Evolutionary conservation across 2,329 filamentous ascomycete species (phyloP), one percentile per base, ranked within the genome.

Genomic region (Hymenoscyphus albidus): DNA sequence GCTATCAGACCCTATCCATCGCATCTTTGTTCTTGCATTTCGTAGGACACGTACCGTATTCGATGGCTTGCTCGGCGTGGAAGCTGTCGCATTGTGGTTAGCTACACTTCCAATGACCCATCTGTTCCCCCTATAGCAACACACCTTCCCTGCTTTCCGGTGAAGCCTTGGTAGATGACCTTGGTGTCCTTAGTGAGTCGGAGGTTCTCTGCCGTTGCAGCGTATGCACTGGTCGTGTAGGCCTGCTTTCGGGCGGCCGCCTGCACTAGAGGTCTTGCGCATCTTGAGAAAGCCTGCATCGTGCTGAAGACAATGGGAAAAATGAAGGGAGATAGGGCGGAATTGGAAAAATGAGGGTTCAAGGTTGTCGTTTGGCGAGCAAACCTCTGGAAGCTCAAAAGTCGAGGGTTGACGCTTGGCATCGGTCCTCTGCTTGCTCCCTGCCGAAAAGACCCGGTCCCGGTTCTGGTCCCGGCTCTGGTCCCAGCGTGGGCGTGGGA

Each of bases 151-250:
- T 96, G 93, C 85, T 92, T 95, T 78, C 94, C 94, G 64, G 94
- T 98, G 80, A 98, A 98, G 72, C 95, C 95, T 83, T 99, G 95
- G 84, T 87, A 98, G 75, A 98, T 83, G 72, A 99, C 92, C 83
- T 95, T 96, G 74, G 95, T 99, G 72, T 97, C 89, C 78, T 83
- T 77, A 80, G 93, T 97, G 83, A 98, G 93, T 81, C 92, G 90
- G 76, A 98, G 87, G 84, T 98, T 98, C 76, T 89, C 82, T 77
- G 89, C 83, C 65, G 91, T 94, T 74, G 85, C 79, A 72, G 88
- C 80, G 78, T 94, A 85, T 68, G 84, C 83, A 70, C 84, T 80
- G 61, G 89, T 89, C 77, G 89, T 88, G 83, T 96, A 96, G 73
- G 83, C 80, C 78, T 92, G 89, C 77, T 86, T 85, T 76, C 89